A percentile compares a stretch with the other conserved stretches of the same genome.
phyloP scores from a whole-genome alignment of 2,329 filamentous ascomycete species.

The Dothistroma pini region DNA sequence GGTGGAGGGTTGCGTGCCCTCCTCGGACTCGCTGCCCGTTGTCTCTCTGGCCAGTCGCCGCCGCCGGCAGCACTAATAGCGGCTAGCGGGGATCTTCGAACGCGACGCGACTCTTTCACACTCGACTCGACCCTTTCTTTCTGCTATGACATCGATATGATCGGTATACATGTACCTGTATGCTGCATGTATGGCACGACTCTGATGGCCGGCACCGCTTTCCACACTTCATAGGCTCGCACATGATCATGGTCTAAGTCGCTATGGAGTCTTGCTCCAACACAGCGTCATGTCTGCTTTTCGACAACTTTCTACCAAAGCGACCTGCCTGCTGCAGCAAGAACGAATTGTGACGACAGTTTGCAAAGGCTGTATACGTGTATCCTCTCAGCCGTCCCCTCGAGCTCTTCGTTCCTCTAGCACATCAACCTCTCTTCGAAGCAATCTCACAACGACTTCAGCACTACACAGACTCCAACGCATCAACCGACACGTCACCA shows the following conservation, averaged over 20 bases:
- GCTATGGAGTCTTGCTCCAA: neutral
- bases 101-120: neutral
- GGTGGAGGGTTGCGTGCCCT: neutral
- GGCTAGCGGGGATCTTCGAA: neutral
- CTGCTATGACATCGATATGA: neutral
- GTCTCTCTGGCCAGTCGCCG: neutral
- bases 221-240: neutral
- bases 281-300: neutral
- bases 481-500: conserved; percentile 14
- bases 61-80: neutral
- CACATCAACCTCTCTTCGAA: neutral
- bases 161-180: too few relatives aligned
- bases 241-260: neutral
- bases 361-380: conserved; percentile 2
- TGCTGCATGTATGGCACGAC: conserved; percentile 4
- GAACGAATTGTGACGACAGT: conserved; percentile 6
- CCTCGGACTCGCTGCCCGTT: neutral
- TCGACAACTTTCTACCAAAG: neutral
- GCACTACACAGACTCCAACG: conserved; percentile 10
- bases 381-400: neutral
- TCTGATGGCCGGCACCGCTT: neutral
- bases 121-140: neutral
- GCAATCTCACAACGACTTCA: neutral
- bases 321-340: conserved; percentile 4
- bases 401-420: neutral